Percentiles rank a stretch among this genome's conserved stretches.
Evolutionary conservation across 2,329 filamentous ascomycete genomes (phyloP).

Genomic region (Nemania sp.): DNA sequence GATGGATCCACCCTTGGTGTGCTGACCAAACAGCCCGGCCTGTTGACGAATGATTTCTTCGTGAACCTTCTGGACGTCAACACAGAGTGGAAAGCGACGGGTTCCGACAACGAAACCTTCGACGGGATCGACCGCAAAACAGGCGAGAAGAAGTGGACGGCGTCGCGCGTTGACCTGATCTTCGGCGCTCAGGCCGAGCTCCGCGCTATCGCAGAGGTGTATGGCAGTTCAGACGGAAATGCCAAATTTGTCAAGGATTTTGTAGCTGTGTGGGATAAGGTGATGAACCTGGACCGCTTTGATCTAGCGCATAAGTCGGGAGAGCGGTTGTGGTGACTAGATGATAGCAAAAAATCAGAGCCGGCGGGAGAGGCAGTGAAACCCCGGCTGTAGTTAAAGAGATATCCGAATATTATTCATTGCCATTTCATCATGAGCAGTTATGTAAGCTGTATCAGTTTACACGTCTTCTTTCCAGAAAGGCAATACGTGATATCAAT

Average conservation of each 20-base stretch:
- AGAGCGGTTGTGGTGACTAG: slow-evolving; percentile 7
- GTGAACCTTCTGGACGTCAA: slow-evolving; percentile 73
- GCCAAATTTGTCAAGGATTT: slow-evolving; percentile 75
- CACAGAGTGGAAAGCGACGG: slow-evolving; percentile 65
- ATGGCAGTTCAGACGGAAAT: slow-evolving; percentile 62
- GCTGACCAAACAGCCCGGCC: slow-evolving; percentile 68
- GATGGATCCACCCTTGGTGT: slow-evolving; percentile 71
- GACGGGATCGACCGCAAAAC: slow-evolving; percentile 68
- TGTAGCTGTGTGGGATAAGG: slow-evolving; percentile 72
- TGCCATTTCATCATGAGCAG: no score
- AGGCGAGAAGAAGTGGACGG: slow-evolving; percentile 69
- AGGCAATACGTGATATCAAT: no score
- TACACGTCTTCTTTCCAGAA: no score
- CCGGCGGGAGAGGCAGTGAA: not conserved
- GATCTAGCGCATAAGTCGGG: slow-evolving; percentile 46
- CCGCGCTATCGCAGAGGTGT: slow-evolving; percentile 71
- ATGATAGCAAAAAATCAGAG: not conserved
- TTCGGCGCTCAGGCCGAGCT: slow-evolving; percentile 77
- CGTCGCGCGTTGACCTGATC: slow-evolving; percentile 69
- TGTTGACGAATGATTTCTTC: slow-evolving; percentile 81
- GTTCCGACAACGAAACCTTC: slow-evolving; percentile 59
- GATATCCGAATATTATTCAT: not conserved
- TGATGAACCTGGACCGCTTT: slow-evolving; percentile 74
- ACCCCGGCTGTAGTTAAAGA: slow-evolving; percentile 8
- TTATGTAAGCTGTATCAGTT: no score